phyloP scores from a whole-genome alignment of 179 eudicot genomes.

The Corrigiola litoralis region DNA sequence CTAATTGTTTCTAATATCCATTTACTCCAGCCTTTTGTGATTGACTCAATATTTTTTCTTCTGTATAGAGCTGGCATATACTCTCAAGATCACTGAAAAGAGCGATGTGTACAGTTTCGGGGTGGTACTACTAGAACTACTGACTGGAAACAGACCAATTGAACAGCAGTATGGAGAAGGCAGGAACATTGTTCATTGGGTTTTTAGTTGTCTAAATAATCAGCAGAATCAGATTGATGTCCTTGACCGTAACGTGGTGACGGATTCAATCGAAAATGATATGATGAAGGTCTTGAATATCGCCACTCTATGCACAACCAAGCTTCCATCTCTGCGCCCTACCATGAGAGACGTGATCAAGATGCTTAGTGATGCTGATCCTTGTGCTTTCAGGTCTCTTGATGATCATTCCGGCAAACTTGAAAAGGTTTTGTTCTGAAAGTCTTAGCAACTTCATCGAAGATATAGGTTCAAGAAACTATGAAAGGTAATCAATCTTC shows the following conservation, averaged over 20 bases:
- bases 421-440: conserved; percentile 15
- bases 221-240: conserved; percentile 25
- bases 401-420: conserved; percentile 16
- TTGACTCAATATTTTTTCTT: no score
- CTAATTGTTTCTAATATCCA: no score
- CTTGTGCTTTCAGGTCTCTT: conserved; percentile 18
- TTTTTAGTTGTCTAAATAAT: conserved; percentile 37
- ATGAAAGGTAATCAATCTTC: background rate
- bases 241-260: conserved; percentile 47
- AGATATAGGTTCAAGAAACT: background rate
- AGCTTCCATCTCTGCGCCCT: conserved; percentile 71
- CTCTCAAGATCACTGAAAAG: conserved; percentile 69
- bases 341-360: conserved; percentile 73
- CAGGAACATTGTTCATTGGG: conserved; percentile 79
- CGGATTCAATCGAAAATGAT: conserved; percentile 32
- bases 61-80: conserved; percentile 68
- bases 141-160: conserved; percentile 63
- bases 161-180: conserved; percentile 76
- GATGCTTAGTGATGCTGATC: conserved; percentile 72
- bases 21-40: no score
- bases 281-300: conserved; percentile 69
- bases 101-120: conserved; percentile 91
- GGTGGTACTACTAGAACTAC: conserved; percentile 72
- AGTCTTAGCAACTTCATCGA: background rate
- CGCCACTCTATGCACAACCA: conserved; percentile 62